These are phyloP conservation scores for Solanum infundibuliforme DNA, from an alignment of 257 asterid species.

Conservation along the genomic window DNA sequence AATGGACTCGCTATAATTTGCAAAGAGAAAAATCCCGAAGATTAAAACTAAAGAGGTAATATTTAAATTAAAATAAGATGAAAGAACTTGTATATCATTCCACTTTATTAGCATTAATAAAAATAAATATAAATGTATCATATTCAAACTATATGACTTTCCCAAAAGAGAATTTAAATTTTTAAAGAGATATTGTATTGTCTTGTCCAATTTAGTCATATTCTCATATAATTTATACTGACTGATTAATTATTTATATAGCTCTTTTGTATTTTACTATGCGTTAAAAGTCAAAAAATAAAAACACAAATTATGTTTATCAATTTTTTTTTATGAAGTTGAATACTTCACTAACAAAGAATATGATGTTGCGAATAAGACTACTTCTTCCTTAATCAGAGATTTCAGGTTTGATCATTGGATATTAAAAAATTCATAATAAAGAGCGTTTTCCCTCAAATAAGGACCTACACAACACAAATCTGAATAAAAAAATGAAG, in stretches of 20 bases:
- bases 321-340: not conserved
- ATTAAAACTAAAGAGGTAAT: not conserved
- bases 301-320: not conserved
- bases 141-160: not conserved
- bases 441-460: too few relatives aligned
- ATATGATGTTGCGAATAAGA: rapidly evolving
- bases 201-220: not conserved
- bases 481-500: not conserved
- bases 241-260: not conserved
- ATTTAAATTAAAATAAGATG: not conserved
- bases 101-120: not conserved
- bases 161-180: not conserved
- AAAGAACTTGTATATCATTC: not conserved
- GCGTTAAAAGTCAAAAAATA: not conserved
- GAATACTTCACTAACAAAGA: not conserved
- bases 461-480: not conserved
- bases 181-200: not conserved
- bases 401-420: rapidly evolving
- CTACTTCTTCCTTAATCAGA: rapidly evolving
- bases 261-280: not conserved
- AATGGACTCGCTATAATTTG: not conserved
- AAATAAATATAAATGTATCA: not conserved
- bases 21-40: not conserved
- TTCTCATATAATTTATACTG: not conserved
- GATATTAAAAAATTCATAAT: too few relatives aligned